phyloP scores from a whole-genome alignment of 2,329 filamentous ascomycete species.

The Arthrobotrys conoides region DNA sequence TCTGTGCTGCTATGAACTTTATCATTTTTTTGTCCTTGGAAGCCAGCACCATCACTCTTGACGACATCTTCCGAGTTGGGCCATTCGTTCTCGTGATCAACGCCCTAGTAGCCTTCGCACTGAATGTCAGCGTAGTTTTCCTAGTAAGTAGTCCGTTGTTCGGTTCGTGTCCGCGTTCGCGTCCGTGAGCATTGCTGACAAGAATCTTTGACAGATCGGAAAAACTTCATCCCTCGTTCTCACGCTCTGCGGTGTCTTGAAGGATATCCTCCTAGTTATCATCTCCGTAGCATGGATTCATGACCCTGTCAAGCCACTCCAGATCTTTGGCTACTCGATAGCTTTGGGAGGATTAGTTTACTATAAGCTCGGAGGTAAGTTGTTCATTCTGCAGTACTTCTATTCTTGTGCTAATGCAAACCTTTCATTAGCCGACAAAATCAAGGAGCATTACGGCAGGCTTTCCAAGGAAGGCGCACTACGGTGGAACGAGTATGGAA shows the following conservation, averaged over 20 bases:
- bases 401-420: conserved; percentile 4
- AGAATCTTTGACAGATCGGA: conserved; percentile 75
- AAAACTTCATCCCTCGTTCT: conserved; percentile 89
- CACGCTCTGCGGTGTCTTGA: conserved; percentile 87
- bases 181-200: background rate
- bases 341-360: conserved; percentile 83
- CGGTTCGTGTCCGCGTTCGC: background rate
- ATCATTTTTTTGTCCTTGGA: conserved; percentile 81
- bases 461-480: conserved; percentile 60
- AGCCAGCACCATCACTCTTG: conserved; percentile 77
- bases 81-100: conserved; percentile 80
- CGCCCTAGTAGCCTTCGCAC: conserved; percentile 81
- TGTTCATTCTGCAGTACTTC: background rate
- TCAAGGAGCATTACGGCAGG: conserved; percentile 72
- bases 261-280: conserved; percentile 85
- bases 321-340: conserved; percentile 87
- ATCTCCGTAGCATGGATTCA: conserved; percentile 81
- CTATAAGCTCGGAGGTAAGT: conserved; percentile 80
- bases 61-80: conserved; percentile 80
- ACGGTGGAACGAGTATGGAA: conserved; percentile 62
- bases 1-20: conserved; percentile 86
- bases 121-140: conserved; percentile 89
- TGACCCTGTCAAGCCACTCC: conserved; percentile 78
- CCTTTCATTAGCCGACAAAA: conserved; percentile 73
- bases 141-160: conserved; percentile 74